Base-by-base conservation (phyloP, 371 early-diverging fungal species). In the Mucor ambiguus region DNA sequence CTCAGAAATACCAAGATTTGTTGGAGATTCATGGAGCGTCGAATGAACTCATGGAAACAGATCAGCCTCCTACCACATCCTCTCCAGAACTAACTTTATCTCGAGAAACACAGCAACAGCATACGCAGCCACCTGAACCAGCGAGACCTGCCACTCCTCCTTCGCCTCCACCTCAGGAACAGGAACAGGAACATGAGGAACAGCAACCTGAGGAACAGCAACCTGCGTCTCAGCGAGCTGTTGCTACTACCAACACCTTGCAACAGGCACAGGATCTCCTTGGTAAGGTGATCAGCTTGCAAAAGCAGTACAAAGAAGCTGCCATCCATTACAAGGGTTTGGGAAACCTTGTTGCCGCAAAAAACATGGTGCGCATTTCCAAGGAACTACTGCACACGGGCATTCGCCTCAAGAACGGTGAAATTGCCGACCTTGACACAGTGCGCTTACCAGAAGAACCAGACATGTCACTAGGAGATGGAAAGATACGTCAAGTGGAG, bases 271-370 rank as follows among this genome's bases (percentile, higher is more conserved):
- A 67, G 12, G 59, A 68, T 22, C 12, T 78, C 1, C 46, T 86
- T 6, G 37, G 58, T 9, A 64, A 65, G 20, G 61, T 88, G 14
- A 75, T 80, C 14, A 60, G 63, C 16, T 73, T 86, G 5, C 86
- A 84, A 63, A 72, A 79, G 49, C 83, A 90, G 64, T 90, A 90
- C 72, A 89, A 87, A 64, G 75, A 84, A 48, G 86, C 85, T 1
- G 92, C 91, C 2, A 44, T 89, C 20, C 72, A 79, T 22, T 85
- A 79, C 67, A 90, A 90, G 68, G 67, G 75, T 2, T 46, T 78
- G 0, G 81, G 83, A n/a, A 84, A 90, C 43, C 26, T 85, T 7
- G 44, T 61, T 12, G 71, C 41, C 7, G 90, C 92, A 1, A 78
- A 85, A 26, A 85, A 89, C 62, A 82, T 85, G 84, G 55, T 92